Conservation (phyloP, 257 asterid genomes). For the Salvia hispanica region DNA sequence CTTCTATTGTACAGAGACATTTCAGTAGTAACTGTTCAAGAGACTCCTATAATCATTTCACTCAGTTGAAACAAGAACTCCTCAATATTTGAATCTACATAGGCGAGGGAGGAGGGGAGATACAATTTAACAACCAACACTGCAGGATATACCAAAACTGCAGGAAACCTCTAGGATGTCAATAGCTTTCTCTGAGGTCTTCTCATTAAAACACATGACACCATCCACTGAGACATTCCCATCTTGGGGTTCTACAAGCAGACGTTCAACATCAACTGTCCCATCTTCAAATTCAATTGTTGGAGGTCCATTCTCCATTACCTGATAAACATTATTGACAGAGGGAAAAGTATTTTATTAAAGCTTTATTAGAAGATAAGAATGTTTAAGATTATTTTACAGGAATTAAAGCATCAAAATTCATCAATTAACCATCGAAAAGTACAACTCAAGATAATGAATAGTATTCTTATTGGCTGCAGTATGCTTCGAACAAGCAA, state of each 20-base stretch:
- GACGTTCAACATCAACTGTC: slow-evolving; percentile 56
- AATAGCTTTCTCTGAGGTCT: slow-evolving; percentile 53
- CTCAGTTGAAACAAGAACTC: slow-evolving; percentile 14
- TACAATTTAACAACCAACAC: slow-evolving; percentile 18
- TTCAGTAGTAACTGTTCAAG: not conserved
- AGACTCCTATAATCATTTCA: slow-evolving; percentile 16
- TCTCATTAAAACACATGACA: slow-evolving; percentile 57
- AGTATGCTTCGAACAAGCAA: not conserved
- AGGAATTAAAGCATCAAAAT: not conserved
- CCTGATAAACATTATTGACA: slow-evolving; percentile 48
- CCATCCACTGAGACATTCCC: slow-evolving; percentile 64
- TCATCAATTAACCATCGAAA: not conserved
- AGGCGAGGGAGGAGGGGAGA: slow-evolving; percentile 8
- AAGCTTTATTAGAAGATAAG: slow-evolving; percentile 23
- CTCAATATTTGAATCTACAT: slow-evolving; percentile 1
- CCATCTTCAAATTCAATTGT: slow-evolving; percentile 60
- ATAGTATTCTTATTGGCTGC: not conserved
- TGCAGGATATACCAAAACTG: slow-evolving; percentile 54
- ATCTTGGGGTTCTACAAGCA: slow-evolving; percentile 33
- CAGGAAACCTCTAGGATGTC: slow-evolving; percentile 53
- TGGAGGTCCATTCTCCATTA: slow-evolving; percentile 61
- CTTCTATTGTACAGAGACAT: not conserved
- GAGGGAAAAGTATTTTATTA: slow-evolving; percentile 21
- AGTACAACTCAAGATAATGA: not conserved
- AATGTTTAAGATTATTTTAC: slow-evolving; percentile 10